Evolutionary conservation across 2,329 filamentous ascomycete genomes (phyloP).

Genomic region (Cladosporium cucumerinum): DNA sequence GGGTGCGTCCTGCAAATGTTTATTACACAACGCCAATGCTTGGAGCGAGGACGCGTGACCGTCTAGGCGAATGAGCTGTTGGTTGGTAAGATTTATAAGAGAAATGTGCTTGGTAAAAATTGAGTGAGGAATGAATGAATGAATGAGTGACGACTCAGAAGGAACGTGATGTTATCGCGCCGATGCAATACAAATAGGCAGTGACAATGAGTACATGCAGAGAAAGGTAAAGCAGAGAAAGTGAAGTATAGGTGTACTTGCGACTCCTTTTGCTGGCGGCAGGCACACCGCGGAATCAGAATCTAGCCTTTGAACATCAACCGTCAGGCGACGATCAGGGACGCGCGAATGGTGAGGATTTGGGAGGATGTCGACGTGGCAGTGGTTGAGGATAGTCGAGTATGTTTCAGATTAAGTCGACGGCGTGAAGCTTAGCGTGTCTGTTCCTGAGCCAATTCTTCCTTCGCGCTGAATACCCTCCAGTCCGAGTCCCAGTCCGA

Average conservation of each 20-base stretch:
- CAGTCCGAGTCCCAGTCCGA: background rate
- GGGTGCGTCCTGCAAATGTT: background rate
- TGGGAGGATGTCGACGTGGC: background rate
- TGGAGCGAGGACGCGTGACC: background rate
- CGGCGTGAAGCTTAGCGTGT: slow-evolving; percentile 1
- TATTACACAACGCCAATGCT: slow-evolving; percentile 1
- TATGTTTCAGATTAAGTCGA: background rate
- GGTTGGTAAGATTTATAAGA: background rate
- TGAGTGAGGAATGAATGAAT: background rate
- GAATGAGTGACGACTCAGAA: background rate
- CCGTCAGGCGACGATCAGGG: background rate
- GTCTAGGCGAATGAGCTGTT: background rate
- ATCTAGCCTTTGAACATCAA: background rate
- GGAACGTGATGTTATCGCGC: background rate
- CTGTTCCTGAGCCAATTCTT: background rate
- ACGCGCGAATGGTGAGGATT: background rate
- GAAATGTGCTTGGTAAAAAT: background rate
- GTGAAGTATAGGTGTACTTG: background rate
- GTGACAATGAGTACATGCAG: background rate
- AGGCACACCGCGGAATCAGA: background rate
- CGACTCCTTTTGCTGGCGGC: background rate
- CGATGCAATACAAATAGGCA: background rate
- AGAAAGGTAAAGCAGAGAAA: background rate
- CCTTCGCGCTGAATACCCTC: background rate
- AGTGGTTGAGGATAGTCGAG: background rate